Evolutionary conservation across 2,329 filamentous ascomycete species (phyloP), one percentile per base, ranked within the genome.

Genomic region (Botryotinia convoluta): DNA sequence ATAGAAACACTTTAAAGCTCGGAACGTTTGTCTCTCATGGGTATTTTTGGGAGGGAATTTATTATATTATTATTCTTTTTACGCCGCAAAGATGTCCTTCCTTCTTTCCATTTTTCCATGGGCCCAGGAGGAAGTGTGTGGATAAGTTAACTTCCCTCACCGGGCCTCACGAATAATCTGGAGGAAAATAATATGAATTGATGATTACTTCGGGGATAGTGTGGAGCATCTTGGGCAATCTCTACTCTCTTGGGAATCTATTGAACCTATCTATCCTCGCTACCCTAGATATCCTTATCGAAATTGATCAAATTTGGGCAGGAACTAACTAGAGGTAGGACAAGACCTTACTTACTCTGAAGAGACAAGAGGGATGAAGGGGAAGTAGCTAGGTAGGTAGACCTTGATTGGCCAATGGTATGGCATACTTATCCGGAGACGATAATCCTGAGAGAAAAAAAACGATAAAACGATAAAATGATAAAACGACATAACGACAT

Each of bases 251-350:
- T 45, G 20, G 61, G 16, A 44, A 64, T 44, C 8, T 64, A 44
- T 32, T 64, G 61, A 32, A 32, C n/a, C 39, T 63, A 9, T 26
- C 20, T 7, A 22, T 22, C 26, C 60, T 37, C 32, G 35, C 12
- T 4, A 26, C 32, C 57, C 57, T 37, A 37, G 10, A n/a, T 39
- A 20, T 44, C 61, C 61, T 63, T 63, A 63, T 63, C 61, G 39
- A 44, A 63, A 63, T 63, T 63, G 26, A n/a, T 16, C 61, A 44
- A 63, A 42, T 63, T 63, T 63, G 61, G 39, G 39, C n/a, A 63
- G 39, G 61, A 44, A 64, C 26, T 29, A 29, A 63, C 61, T 62
- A 14, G 35, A 62, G 22, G 35, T 29, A 39, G 35, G 22, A 39
- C 22, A n/a, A 39, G 60, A 57, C 51, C 51, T 8, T n/a, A 29